Conservation (phyloP, 176 grass and related monocot species). For the Oryza nivara region DNA sequence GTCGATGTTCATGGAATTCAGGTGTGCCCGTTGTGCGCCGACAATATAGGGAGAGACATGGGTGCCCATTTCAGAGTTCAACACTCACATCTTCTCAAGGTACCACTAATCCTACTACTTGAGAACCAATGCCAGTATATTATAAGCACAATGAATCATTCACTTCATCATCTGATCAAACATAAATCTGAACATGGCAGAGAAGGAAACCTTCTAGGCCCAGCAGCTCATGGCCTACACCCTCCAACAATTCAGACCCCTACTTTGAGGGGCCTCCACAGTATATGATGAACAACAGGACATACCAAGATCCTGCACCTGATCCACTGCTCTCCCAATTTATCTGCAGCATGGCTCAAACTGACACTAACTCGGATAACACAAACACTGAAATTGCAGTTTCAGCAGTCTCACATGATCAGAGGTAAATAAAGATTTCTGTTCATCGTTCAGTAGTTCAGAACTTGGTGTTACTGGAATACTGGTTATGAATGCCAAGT, state of each 20-base stretch:
- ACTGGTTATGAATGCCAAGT: not conserved
- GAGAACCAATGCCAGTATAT: not conserved
- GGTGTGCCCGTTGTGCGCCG: constrained; percentile 83
- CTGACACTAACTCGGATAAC: not conserved
- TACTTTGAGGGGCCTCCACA: constrained; percentile 38
- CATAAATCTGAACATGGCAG: constrained; percentile 37
- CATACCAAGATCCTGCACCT: constrained; percentile 50
- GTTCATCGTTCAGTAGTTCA: not conserved
- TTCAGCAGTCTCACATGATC: constrained; percentile 28
- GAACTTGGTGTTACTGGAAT: not conserved
- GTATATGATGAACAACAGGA: constrained; percentile 24
- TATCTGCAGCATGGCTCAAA: constrained; percentile 42
- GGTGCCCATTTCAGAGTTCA: constrained; percentile 67
- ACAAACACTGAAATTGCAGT: not conserved
- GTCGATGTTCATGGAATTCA: constrained; percentile 31
- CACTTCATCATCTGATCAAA: not conserved
- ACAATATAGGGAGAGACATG: constrained; percentile 78
- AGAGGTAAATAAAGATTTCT: constrained; percentile 44
- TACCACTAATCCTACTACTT: constrained; percentile 24
- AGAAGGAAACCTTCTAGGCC: constrained; percentile 70
- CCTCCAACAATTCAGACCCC: constrained; percentile 39
- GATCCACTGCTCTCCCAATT: constrained; percentile 81
- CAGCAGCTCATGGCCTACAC: constrained; percentile 48
- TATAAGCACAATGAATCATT: not conserved
- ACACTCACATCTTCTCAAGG: constrained; percentile 73